Conservation (phyloP, 2,329 filamentous ascomycete genomes). For the Talaromyces sp. region DNA sequence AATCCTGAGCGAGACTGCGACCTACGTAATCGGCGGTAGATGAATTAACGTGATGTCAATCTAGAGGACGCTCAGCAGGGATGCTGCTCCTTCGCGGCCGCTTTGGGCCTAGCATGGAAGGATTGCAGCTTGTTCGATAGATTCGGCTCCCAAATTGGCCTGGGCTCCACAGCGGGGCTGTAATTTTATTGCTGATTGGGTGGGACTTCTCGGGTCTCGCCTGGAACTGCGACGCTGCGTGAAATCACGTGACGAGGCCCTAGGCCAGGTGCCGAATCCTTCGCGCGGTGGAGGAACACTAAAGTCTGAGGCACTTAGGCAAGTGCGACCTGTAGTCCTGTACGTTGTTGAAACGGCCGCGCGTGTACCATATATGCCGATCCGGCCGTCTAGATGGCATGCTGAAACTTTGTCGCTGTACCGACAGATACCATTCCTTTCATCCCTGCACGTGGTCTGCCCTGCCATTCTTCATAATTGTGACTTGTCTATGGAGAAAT, state of each 20-base stretch:
- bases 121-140: neutral
- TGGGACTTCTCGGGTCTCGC: no score
- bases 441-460: neutral
- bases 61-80: neutral
- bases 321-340: no score
- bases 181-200: no score
- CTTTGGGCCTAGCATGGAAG: neutral
- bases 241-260: neutral
- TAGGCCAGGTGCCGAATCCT: neutral
- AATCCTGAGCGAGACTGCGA: neutral
- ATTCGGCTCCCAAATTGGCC: neutral
- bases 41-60: neutral
- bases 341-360: neutral
- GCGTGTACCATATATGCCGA: neutral
- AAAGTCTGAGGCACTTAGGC: neutral
- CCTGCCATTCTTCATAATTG: neutral
- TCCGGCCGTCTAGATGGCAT: neutral
- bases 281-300: neutral
- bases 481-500: no score
- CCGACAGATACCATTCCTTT: neutral
- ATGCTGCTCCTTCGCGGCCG: neutral
- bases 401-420: neutral
- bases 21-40: neutral
- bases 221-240: neutral
- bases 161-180: neutral